Evolutionary conservation across 345 rosid species (phyloP), one percentile per base, ranked within the genome.

Genomic region (Lumnitzera racemosa): DNA sequence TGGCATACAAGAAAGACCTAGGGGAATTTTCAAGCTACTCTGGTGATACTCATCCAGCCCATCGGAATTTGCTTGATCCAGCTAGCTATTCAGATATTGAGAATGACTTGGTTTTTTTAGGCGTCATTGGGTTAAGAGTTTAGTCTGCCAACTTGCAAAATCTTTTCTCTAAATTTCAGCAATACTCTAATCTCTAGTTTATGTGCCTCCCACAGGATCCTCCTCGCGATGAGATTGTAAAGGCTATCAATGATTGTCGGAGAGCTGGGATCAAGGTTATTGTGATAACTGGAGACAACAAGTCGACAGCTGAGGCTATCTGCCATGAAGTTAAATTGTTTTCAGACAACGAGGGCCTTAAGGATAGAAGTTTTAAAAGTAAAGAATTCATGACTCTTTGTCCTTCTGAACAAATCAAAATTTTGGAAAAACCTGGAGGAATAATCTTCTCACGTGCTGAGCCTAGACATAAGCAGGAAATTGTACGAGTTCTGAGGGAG

Each of bases 221-320:
- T 68, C 98, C 98, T 0, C 95, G 96, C n/a, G 84, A 83, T 55
- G 96, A 79, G 72, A 89, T 91, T 64, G 76, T 78, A 58, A 76
- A 73, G 53, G 98, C 96, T 50, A 83, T 88, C 54, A 81, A 80
- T 69, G 95, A 89, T 56, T 91, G 98, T 62, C 72, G 83, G 72
- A 78, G 62, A 71, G 96, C 96, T 20, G 98, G 96, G 46, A 91
- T 91, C 12, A 82, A 74, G 74, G 96, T 91, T 47, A 86, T 84
- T 78, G 96, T 91, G 63, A 91, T 91, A 70, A 88, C 98, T 7
- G 98, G 98, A 63, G 98, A 91, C 74, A 91, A 88, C 75, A 91
- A 91, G 76, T 84, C 91, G 58, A 91, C 98, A 0, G 98, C 96
- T 61, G 98, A 91, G 66, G 91, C 98, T 57, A 88, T 91, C 41